Evolutionary conservation across 257 asterid genomes (phyloP), one percentile per base, ranked within the genome.

Genomic region (Coffea eugenioides): DNA sequence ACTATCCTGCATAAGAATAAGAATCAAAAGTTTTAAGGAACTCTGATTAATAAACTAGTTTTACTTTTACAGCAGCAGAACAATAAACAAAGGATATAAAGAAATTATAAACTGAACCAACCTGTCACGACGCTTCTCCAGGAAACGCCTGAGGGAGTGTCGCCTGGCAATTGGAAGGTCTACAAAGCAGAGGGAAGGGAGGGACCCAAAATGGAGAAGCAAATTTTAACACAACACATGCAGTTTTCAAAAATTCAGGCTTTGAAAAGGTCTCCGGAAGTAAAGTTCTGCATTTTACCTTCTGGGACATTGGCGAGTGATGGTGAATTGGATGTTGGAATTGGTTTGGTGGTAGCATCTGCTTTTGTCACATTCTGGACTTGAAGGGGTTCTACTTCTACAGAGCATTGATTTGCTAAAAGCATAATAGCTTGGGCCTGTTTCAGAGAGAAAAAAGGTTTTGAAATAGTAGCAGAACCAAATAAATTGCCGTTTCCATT

Each of bases 51-150:
- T 48, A 49, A 39, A 39, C 0, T 8, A 49, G 52, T 49, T 49
- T 1, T 49, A 48, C 11, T 7, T 49, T 49, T 49, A 49, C 13
- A 49, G 52, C 12, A 49, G 13, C 52, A 49, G 13, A 49, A 49
- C 13, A 7, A 23, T 74, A 49, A 21, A 4, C 1, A 3, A 59
- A 74, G 31, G 25, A 8, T 45, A 34, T 6, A 8, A 51, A 66
- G 10, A 16, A 51, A 48, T 54, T 36, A 39, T 5, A 48, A 48
- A 61, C n/a, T 0, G 4, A 13, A 49, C 27, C 4, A 51, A 78
- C 85, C 68, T 82, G 12, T 18, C 23, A 18, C 78, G 73, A 18
- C 85, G 82, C 34, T 82, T 78, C n/a, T 82, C 82, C 7, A 82
- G 69, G 64, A 82, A 82, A 54, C 82, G 72, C 13, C 25, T 20